Evolutionary conservation across 345 rosid genomes (phyloP).

Genomic region (Hibiscus tridactylites): DNA sequence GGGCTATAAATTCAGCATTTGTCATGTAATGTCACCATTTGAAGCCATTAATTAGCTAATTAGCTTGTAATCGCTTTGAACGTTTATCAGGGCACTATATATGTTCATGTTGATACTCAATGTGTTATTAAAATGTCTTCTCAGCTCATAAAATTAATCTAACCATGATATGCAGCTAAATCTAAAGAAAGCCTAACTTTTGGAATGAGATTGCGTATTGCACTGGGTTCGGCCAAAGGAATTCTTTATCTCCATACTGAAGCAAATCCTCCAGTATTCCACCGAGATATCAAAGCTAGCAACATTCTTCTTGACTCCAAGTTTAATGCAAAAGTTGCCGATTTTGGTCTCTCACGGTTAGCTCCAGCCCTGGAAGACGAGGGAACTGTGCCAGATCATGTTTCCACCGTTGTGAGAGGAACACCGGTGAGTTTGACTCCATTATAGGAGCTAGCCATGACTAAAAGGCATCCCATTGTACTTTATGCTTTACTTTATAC

Average conservation of each 20-base stretch:
- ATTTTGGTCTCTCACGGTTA: slow-evolving; percentile 75
- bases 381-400: slow-evolving; percentile 56
- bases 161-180: slow-evolving; percentile 39
- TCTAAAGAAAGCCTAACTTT: slow-evolving; percentile 46
- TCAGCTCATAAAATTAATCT: neutral
- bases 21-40: neutral
- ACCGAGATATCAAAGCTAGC: slow-evolving; percentile 53
- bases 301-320: slow-evolving; percentile 71
- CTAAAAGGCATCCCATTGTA: neutral
- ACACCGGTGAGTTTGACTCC: slow-evolving; percentile 47
- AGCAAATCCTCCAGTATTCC: slow-evolving; percentile 80
- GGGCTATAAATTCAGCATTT: neutral
- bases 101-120: neutral
- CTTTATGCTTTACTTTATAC: neutral
- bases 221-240: slow-evolving; percentile 73
- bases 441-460: neutral
- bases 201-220: slow-evolving; percentile 49
- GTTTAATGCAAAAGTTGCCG: slow-evolving; percentile 73
- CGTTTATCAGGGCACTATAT: neutral
- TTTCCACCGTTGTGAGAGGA: slow-evolving; percentile 66
- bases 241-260: slow-evolving; percentile 78
- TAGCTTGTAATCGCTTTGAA: neutral
- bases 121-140: neutral
- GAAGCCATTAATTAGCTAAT: neutral
- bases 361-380: slow-evolving; percentile 70